These are phyloP conservation scores for Venturia pyrina DNA, from an alignment of 2,329 filamentous ascomycete species.

Conservation along the genomic window DNA sequence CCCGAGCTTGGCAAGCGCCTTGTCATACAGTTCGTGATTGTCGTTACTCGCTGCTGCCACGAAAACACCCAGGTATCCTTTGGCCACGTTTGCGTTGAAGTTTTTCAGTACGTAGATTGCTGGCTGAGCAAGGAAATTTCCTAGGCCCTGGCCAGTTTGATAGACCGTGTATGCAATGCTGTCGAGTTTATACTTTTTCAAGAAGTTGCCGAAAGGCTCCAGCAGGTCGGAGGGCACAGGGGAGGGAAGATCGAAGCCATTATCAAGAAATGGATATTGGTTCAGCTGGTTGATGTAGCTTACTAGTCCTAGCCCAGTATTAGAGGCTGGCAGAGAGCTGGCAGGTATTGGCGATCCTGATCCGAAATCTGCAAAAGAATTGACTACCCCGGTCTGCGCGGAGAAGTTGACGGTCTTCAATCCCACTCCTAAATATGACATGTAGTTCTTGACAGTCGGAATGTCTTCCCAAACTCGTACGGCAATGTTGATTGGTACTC, in stretches of 20 bases:
- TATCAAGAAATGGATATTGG: slow-evolving; percentile 24
- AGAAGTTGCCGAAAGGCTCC: slow-evolving; percentile 39
- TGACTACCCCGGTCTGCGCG: background rate
- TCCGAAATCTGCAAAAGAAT: background rate
- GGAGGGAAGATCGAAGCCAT: slow-evolving; percentile 35
- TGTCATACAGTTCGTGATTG: slow-evolving; percentile 18
- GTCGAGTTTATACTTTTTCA: slow-evolving; percentile 37
- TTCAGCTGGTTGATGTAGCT: slow-evolving; percentile 21
- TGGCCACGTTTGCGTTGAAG: slow-evolving; percentile 6
- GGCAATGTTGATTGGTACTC: slow-evolving; percentile 15
- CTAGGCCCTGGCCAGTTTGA: slow-evolving; percentile 33
- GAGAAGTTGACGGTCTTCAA: background rate
- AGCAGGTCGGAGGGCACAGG: slow-evolving; percentile 37
- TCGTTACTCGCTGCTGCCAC: slow-evolving; percentile 16
- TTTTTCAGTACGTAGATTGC: slow-evolving; percentile 29
- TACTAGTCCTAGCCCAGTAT: slow-evolving; percentile 14
- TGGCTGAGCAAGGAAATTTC: slow-evolving; percentile 33
- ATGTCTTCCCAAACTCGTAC: slow-evolving; percentile 15
- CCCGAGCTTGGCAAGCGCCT: slow-evolving; percentile 19
- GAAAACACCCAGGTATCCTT: slow-evolving; percentile 13
- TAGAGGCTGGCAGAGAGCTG: slow-evolving; percentile 11
- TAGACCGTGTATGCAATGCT: slow-evolving; percentile 33
- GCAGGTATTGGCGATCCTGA: background rate
- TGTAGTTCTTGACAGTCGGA: background rate
- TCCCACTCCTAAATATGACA: background rate